Evolutionary conservation across 345 rosid genomes (phyloP), one percentile per base, ranked within the genome.

Genomic region (Chamaenerion angustifolium): DNA sequence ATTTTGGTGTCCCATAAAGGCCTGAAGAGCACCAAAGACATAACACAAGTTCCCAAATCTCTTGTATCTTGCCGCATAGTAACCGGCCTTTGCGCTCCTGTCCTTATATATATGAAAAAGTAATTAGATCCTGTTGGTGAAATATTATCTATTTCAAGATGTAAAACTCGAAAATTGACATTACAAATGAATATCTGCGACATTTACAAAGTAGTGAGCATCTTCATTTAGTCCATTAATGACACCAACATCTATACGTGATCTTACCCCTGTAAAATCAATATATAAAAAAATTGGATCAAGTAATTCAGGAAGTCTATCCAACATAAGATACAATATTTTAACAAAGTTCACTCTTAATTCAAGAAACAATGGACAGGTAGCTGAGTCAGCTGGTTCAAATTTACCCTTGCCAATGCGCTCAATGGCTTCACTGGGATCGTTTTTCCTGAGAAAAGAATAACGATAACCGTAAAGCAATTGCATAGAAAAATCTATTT

Each of bases 31-130:
- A 35, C 99, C 92, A 12, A 88, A 71, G 21, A 93, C 83, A 56
- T 93, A 85, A 68, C 96, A 88, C 54, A 93, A 71, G 49, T 74
- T 82, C 52, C 94, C 88, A 60, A 77, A 85, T 67, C 70, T 81
- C 78, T 88, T 92, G 75, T 84, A 92, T 63, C 80, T 82, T 55
- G 98, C 74, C 47, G 96, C 96, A 63, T 77, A 79, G 64, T 73
- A 87, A 15, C 98, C 98, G 49, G 95, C 95, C 72, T 87, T 92
- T 49, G 98, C 98, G 52, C 90, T 92, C 88, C 98, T 92, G 77
- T 43, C 43, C 68, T 63, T 43, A 67, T 44, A 31, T 31, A 56
- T 57, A 40, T 37, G 57, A 54, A 54, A 40, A 23, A 12, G 47
- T 52, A 21, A 43, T 4, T 12, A 23, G 17, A 21, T 40, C 1